Percentiles rank a stretch among this genome's conserved stretches.
These are phyloP conservation scores for Citrus mangshanensis DNA, from an alignment of 345 rosid genomes.

Conservation along the genomic window DNA sequence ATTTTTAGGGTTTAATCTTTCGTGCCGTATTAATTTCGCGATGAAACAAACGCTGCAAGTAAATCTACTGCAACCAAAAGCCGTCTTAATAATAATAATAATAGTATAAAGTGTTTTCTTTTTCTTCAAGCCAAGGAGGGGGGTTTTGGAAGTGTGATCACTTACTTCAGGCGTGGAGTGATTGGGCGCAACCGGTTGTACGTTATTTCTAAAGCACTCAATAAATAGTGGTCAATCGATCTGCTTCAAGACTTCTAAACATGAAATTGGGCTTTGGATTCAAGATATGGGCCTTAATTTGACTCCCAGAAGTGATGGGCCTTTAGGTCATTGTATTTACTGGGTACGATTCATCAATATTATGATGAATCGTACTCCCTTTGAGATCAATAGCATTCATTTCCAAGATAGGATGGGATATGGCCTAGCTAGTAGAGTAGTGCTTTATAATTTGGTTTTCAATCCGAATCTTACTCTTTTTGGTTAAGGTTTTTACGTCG, in stretches of 20 bases:
- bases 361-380: no score
- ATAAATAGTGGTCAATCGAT: neutral
- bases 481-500: no score
- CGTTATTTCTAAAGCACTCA: no score
- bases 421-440: no score
- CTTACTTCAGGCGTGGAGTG: neutral
- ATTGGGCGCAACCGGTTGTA: neutral
- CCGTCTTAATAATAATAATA: no score
- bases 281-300: neutral
- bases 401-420: no score
- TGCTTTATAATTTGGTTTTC: no score
- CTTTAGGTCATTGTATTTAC: no score
- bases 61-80: neutral
- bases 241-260: no score
- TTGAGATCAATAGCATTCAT: no score
- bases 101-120: slow-evolving; percentile 17
- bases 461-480: no score
- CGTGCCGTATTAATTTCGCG: neutral
- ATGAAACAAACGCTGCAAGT: neutral
- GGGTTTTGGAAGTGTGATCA: neutral
- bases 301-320: neutral
- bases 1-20: slow-evolving; percentile 26
- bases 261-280: neutral
- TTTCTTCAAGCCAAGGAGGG: slow-evolving; percentile 12
- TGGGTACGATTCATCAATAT: no score